Evolutionary conservation across 306 rosid species (phyloP).

Genomic region (Myrica gale): DNA sequence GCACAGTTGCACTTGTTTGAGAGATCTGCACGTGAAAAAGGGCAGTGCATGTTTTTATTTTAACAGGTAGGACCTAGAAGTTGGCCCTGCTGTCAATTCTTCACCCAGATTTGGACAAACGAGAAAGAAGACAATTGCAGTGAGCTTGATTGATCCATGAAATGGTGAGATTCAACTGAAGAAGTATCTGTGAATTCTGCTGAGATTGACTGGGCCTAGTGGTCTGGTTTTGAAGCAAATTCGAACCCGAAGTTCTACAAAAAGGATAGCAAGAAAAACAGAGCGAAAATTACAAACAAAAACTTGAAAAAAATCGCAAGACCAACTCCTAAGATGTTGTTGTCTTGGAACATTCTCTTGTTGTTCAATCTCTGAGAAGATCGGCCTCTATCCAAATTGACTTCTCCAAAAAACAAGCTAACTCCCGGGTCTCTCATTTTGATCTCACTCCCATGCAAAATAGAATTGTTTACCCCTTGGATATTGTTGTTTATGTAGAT

Average conservation of each 20-base stretch:
- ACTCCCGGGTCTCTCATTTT: conserved; percentile 54
- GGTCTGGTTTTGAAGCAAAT: not conserved
- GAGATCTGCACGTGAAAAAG: not conserved
- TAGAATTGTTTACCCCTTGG: conserved; percentile 43
- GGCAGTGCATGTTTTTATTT: not conserved
- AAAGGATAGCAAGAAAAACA: conserved; percentile 20
- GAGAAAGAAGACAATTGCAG: not conserved
- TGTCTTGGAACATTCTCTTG: conserved; percentile 7
- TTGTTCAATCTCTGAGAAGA: not conserved
- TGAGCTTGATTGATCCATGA: not conserved
- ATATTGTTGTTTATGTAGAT: conserved; percentile 51
- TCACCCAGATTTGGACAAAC: not conserved
- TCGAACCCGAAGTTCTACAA: not conserved
- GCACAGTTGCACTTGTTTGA: not conserved
- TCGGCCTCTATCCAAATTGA: conserved; percentile 17
- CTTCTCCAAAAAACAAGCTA: conserved; percentile 33
- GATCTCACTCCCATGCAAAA: conserved; percentile 34
- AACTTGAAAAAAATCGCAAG: conserved; percentile 1
- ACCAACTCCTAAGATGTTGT: not conserved
- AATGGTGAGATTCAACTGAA: not conserved
- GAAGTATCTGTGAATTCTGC: not conserved
- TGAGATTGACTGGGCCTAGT: not conserved
- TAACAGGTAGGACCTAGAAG: not conserved
- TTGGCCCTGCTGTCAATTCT: not conserved
- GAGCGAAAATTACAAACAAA: conserved; percentile 3